Evolutionary conservation across 257 asterid genomes (phyloP).

Genomic region (Schizonepeta tenuifolia): DNA sequence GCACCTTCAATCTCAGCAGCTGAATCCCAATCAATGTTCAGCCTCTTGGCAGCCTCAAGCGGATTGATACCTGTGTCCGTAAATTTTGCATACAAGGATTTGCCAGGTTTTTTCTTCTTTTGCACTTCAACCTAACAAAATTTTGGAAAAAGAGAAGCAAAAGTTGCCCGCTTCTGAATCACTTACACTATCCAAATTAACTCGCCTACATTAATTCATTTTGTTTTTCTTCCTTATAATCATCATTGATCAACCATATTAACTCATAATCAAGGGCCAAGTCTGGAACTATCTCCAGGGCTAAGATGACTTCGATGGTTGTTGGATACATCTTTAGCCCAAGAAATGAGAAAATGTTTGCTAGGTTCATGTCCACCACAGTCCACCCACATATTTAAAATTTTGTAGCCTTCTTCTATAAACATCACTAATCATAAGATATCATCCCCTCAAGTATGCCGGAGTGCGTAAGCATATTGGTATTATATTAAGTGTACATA

Average conservation of each 20-base stretch:
- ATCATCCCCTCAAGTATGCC: not conserved
- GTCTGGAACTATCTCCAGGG: conserved; percentile 11
- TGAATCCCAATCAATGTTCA: conserved; percentile 90
- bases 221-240: not conserved
- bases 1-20: conserved; percentile 87
- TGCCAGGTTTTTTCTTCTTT: conserved; percentile 55
- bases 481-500: too few species aligned
- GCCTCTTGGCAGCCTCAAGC: conserved; percentile 84
- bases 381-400: not conserved
- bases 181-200: not conserved
- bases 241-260: conserved; percentile 5
- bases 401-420: not conserved
- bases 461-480: not conserved
- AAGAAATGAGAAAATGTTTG: not conserved
- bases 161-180: conserved; percentile 2
- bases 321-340: not conserved
- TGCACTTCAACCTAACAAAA: conserved; percentile 60
- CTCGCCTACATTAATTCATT: conserved; percentile 1
- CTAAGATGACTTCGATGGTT: conserved; percentile 1
- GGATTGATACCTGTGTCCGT: conserved; percentile 90
- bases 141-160: conserved; percentile 5
- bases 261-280: not conserved
- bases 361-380: conserved; percentile 19
- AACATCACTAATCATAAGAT: not conserved
- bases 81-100: conserved; percentile 78